phyloP scores from a whole-genome alignment of 345 rosid species.

The Lepidium africanum region DNA sequence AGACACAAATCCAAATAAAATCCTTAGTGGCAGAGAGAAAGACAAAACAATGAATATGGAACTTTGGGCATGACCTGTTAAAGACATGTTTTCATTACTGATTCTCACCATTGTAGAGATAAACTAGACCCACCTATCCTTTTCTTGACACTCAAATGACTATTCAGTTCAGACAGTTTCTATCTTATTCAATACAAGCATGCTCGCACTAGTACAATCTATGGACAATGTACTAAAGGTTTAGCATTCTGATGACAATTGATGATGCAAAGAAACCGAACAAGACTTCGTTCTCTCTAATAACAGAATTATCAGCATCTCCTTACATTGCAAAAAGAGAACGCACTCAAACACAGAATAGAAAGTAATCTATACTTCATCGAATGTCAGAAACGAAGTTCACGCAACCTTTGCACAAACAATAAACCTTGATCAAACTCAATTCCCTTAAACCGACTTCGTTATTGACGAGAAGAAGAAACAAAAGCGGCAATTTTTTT shows the following conservation, averaged over 20 bases:
- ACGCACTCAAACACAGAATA: background rate
- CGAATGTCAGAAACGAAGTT: background rate
- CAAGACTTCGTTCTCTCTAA: background rate
- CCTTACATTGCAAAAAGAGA: background rate
- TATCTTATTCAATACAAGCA: background rate
- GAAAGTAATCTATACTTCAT: slow-evolving; percentile 3
- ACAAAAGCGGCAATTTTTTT: background rate
- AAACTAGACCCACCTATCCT: background rate
- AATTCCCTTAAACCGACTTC: slow-evolving; percentile 3
- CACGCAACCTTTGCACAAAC: background rate
- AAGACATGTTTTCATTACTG: background rate
- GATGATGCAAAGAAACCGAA: background rate
- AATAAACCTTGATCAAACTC: background rate
- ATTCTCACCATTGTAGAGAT: background rate
- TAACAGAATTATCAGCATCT: background rate
- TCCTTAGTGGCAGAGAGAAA: background rate
- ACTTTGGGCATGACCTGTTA: background rate
- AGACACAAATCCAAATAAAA: background rate
- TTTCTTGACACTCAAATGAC: background rate
- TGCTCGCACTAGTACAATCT: background rate
- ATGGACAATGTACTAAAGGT: background rate
- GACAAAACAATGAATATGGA: background rate
- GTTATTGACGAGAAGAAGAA: background rate
- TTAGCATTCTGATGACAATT: background rate
- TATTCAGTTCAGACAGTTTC: background rate